phyloP scores from a whole-genome alignment of 2,329 filamentous ascomycete species.

The Phialocephala subalpina region DNA sequence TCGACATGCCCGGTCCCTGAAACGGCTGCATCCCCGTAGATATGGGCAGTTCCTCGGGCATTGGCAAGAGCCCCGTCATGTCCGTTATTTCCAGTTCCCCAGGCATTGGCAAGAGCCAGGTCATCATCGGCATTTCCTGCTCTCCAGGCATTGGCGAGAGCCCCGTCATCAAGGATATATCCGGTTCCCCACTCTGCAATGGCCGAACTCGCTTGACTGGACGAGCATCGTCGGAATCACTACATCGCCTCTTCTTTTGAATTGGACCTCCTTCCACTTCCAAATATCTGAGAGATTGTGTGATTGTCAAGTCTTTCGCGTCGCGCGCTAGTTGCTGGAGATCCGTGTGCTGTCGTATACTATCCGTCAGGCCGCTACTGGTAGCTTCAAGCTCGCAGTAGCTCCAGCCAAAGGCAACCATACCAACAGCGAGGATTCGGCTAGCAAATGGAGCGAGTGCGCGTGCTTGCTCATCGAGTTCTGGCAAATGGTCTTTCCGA shows the following conservation, averaged over 20 bases:
- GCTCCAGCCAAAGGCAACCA: slow-evolving; percentile 18
- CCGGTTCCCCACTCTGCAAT: slow-evolving; percentile 1
- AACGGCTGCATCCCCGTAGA: too few species aligned
- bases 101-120: slow-evolving; percentile 8
- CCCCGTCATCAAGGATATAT: not conserved
- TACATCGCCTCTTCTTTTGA: slow-evolving; percentile 5
- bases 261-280: too few species aligned
- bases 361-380: slow-evolving; percentile 8
- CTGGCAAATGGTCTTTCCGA: slow-evolving; percentile 11
- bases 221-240: slow-evolving; percentile 9
- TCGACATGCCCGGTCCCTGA: too few species aligned
- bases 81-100: not conserved
- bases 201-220: slow-evolving; percentile 10
- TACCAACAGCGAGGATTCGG: slow-evolving; percentile 11
- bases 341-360: slow-evolving; percentile 15
- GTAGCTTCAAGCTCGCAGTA: slow-evolving; percentile 14
- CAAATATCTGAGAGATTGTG: slow-evolving; percentile 2
- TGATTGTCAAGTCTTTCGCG: slow-evolving; percentile 14
- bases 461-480: slow-evolving; percentile 15
- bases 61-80: too few species aligned
- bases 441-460: slow-evolving; percentile 16
- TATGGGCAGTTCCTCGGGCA: too few species aligned
- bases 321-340: slow-evolving; percentile 13
- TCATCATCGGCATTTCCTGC: not conserved
- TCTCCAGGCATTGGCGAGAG: too few species aligned